A percentile compares a stretch with the other conserved stretches of the same genome.
These are phyloP conservation scores for Hymenoscyphus linearis DNA, from an alignment of 2,329 filamentous ascomycete species.

Conservation along the genomic window DNA sequence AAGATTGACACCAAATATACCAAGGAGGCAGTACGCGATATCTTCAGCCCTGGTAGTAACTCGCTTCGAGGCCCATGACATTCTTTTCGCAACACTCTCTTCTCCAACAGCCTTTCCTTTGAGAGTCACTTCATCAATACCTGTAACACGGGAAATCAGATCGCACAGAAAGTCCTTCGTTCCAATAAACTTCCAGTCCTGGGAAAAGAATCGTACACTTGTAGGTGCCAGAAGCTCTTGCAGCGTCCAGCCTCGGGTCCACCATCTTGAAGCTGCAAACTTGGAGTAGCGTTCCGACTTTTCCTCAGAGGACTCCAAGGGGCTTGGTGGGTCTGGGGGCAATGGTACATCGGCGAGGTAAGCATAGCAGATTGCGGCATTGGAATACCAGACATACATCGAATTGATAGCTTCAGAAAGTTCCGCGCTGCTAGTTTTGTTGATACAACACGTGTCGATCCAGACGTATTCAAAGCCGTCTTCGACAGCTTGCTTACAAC, in stretches of 20 bases:
- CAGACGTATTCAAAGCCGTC: constrained; percentile 15
- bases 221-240: constrained; percentile 10
- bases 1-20: constrained; percentile 40
- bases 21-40: constrained; percentile 36
- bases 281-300: neutral
- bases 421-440: constrained; percentile 18
- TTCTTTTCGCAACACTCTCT: constrained; percentile 25
- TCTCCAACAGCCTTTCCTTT: neutral
- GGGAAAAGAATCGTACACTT: constrained; percentile 2
- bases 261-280: constrained; percentile 5
- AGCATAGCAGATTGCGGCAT: constrained; percentile 14
- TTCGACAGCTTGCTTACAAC: constrained; percentile 9
- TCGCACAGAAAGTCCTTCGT: neutral
- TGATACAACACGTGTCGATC: constrained; percentile 21
- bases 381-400: constrained; percentile 18
- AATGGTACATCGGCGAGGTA: constrained; percentile 10
- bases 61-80: constrained; percentile 33
- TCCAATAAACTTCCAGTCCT: constrained; percentile 5
- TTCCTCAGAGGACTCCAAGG: neutral
- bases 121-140: constrained; percentile 5
- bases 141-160: neutral
- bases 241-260: constrained; percentile 12
- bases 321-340: neutral
- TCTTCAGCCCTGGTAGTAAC: constrained; percentile 34
- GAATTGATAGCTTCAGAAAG: constrained; percentile 20